Base-by-base conservation (phyloP, 2,329 filamentous ascomycete genomes). In the Pochonia chlamydosporia region DNA sequence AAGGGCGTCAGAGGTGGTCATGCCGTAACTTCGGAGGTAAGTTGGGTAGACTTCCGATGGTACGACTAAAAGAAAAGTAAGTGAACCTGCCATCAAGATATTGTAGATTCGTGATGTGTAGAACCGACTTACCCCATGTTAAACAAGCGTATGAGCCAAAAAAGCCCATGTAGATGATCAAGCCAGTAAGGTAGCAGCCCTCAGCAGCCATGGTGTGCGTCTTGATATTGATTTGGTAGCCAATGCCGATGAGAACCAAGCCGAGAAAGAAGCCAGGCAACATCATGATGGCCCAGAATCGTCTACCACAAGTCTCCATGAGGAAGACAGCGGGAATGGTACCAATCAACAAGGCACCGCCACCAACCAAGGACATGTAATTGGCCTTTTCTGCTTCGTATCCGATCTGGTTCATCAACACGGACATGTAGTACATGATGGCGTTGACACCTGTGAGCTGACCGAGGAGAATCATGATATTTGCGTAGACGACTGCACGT, bases 321-420 rank as follows among this genome's bases (percentile, higher is more conserved):
- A 78, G 78, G 59, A 86, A 74, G 47, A 84, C 79, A 1, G 82
- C 83, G 0, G 83, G 83, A 28, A 87, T 82, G 0, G 82, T 84
- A 20, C 83, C 84, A 14, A 89, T 56, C 0, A 88, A 72, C 1
- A 89, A 73, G 0, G 83, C 69, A 4, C 81, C 84, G 23, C 84
- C 84, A 3, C 85, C 84, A 13, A 89, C 84, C 0, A 87, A 74
- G 0, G 84, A 87, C 84, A 89, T 88, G 72, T 87, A 88, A 49
- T 82, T 85, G 14, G 81, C 67, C 43, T 82, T 63, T 49, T 78
- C 73, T 7, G 75, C 64, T 56, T 82, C 63, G 63, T 88, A 88
- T 11, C 84, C 84, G 37, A 88, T 81, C 56, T 83, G 76, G 43
- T 66, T 67, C 81, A 88, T 86, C 6, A 89, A 67, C 0, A 79